A percentile compares a stretch with the other conserved stretches of the same genome.
Conservation (phyloP, 495 filamentous ascomycete genomes). For the Rhizodiscina lignyota region DNA sequence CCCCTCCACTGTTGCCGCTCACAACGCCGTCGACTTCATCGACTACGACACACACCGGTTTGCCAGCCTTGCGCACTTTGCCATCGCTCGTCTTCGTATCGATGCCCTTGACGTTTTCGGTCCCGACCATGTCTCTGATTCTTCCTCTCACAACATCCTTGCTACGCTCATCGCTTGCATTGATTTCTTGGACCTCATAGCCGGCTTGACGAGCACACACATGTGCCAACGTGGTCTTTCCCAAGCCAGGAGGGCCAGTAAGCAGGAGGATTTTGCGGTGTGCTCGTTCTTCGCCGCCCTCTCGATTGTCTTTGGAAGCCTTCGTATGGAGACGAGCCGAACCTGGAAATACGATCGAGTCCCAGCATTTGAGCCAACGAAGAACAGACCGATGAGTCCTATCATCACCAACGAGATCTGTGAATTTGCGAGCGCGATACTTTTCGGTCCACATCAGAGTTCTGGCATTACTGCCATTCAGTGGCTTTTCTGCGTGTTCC, state of each 20-base stretch:
- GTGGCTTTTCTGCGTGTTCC: slow-evolving; percentile 4
- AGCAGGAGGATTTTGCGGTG: slow-evolving; percentile 80
- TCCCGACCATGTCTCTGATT: slow-evolving; percentile 74
- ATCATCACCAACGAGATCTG: slow-evolving; percentile 86
- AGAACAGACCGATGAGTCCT: slow-evolving; percentile 82
- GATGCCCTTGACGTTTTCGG: slow-evolving; percentile 78
- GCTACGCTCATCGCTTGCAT: slow-evolving; percentile 67
- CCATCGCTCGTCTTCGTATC: slow-evolving; percentile 44
- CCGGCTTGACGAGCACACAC: slow-evolving; percentile 90
- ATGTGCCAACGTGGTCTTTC: slow-evolving; percentile 92
- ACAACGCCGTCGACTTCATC: slow-evolving; percentile 95
- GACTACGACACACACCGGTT: slow-evolving; percentile 81
- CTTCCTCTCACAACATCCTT: slow-evolving; percentile 69
- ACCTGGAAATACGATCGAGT: slow-evolving; percentile 77
- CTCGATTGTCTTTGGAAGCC: slow-evolving; percentile 7
- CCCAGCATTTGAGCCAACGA: slow-evolving; percentile 88
- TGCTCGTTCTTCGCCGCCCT: slow-evolving; percentile 32
- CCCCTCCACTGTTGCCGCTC: slow-evolving; percentile 42
- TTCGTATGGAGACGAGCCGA: slow-evolving; percentile 24
- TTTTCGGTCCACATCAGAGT: slow-evolving; percentile 27
- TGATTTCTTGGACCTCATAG: slow-evolving; percentile 85
- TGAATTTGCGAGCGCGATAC: slow-evolving; percentile 76
- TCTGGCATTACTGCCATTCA: background rate
- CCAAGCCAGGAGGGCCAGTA: slow-evolving; percentile 79
- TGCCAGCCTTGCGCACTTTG: slow-evolving; percentile 56